Evolutionary conservation across 768 basidiomycete genomes (phyloP), one percentile per base, ranked within the genome.

Genomic region (Hericium erinaceus): DNA sequence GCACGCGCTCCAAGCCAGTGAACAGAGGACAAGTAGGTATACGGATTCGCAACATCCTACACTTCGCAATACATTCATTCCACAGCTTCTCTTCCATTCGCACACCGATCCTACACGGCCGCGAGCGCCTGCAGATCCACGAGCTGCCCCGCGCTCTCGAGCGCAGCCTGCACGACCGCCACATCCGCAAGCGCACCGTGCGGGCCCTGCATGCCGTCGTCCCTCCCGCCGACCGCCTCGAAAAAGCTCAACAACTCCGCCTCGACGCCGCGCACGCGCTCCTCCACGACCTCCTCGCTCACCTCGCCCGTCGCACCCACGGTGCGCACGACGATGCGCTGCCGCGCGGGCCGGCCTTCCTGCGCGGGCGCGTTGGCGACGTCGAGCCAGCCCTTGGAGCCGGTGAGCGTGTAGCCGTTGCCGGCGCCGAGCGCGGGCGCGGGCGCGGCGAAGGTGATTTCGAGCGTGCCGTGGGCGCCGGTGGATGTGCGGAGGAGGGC

Each of bases 161-260:
- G 72, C 28, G 80, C 81, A 26, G 87, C 90, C 72, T 95, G 77
- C 58, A 95, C 85, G 64, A 92, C 74, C 26, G 86, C 88, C 28
- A 94, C 82, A 67, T 94, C 92, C 60, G 73, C 72, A 60, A 95
- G 69, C 33, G 89, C 82, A 16, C 73, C 80, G 39, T 75, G 68
- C 26, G 87, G 85, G 60, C 80, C 77, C 13, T 87, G 89, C 18
- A 84, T 52, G 20, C 69, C 79, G 60, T 82, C 80, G 33, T 79
- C 74, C 54, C 74, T 74, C 7, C 81, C 80, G 38, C 67, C 67
- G n/a, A 80, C 68, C n/a, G 74, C 79, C 9, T 72, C 72, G 58
- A 85, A 78, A 73, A 91, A 88, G 66, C 77, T 76, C 56, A 66
- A 72, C 57, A 89, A 63, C 64, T 87, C 84, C 6, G 70, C 65